phyloP scores from a whole-genome alignment of 805 yeast genomes.

The Lachancea dasiensis region DNA sequence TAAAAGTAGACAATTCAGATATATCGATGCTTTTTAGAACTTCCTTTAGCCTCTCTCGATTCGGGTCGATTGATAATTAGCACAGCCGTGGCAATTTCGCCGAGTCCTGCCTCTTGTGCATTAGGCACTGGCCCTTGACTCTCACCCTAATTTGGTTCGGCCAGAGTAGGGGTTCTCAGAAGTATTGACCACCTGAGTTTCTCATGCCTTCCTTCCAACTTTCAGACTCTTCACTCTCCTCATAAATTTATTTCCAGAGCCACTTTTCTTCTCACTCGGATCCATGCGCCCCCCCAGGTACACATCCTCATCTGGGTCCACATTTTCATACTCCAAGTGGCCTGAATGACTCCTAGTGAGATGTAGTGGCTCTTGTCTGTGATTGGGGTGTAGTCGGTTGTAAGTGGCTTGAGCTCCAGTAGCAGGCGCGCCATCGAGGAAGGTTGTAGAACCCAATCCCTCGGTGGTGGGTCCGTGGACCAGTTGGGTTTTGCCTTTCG shows the following conservation, averaged over 20 bases:
- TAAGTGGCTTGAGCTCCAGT: slow-evolving; percentile 40
- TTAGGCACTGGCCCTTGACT: too few species aligned
- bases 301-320: slow-evolving; percentile 28
- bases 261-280: slow-evolving; percentile 23
- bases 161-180: too few species aligned
- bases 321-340: slow-evolving; percentile 15
- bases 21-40: background rate
- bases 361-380: slow-evolving; percentile 13
- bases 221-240: slow-evolving; percentile 86
- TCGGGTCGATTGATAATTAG: background rate
- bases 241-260: slow-evolving; percentile 52
- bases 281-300: slow-evolving; percentile 28
- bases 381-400: slow-evolving; percentile 28
- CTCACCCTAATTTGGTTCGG: too few species aligned
- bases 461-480: slow-evolving; percentile 82
- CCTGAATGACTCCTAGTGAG: slow-evolving; percentile 20
- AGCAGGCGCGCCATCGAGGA: slow-evolving; percentile 95
- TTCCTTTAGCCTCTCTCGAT: background rate
- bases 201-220: slow-evolving; percentile 45
- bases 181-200: too few species aligned
- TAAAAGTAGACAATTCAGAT: slow-evolving; percentile 9
- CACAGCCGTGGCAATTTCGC: too few species aligned
- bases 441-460: slow-evolving; percentile 89
- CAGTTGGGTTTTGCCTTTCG: slow-evolving; percentile 58
- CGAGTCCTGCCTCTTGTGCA: too few species aligned